Evolutionary conservation across 176 grass and related monocot genomes (phyloP), one percentile per base, ranked within the genome.

Genomic region (Ensete glaucum): DNA sequence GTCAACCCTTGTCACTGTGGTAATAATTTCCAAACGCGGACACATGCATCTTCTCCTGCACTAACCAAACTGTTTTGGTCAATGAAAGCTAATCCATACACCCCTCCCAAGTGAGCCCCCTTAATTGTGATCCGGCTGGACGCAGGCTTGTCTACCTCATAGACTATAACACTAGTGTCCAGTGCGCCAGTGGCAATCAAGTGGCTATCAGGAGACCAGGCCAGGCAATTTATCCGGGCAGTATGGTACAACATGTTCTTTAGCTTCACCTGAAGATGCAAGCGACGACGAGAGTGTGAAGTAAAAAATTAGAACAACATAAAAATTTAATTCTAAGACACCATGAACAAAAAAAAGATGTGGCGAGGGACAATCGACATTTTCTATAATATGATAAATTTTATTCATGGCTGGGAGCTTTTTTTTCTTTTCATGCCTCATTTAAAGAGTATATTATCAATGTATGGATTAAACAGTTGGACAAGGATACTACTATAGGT

Each of bases 231-330:
- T 72, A 98, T 81, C 16, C 95, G 82, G 64, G 95, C 95, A 52
- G 95, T 85, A 68, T 98, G 95, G 88, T 84, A 98, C 75, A 98
- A 21, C 95, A 98, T 98, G 73, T 98, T 98, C 85, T 98, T 98
- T 73, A 98, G 59, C 78, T 98, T 93, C 55, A 98, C 62, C 95
- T 98, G 73, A 75, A 59, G 52, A 62, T 52, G 48, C 29, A 29
- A 29, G 29, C 2, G 29, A 29, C 3, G 29, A 29, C 0, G 29
- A 29, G 29, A 29, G 29, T 29, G 29, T 29, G 29, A 29, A 29
- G 29, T 29, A 2, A 29, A 29, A 29, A 29, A 29, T 43, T 43
- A 43, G 34, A 43, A 43, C 4, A 43, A 43, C 34, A 43, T 43
- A 43, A 43, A 43, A 6, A 6, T 43, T 43, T 43, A 43, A 3